These are phyloP conservation scores for Komagataea norvegica DNA, from an alignment of 1,139 yeast species.

Conservation along the genomic window DNA sequence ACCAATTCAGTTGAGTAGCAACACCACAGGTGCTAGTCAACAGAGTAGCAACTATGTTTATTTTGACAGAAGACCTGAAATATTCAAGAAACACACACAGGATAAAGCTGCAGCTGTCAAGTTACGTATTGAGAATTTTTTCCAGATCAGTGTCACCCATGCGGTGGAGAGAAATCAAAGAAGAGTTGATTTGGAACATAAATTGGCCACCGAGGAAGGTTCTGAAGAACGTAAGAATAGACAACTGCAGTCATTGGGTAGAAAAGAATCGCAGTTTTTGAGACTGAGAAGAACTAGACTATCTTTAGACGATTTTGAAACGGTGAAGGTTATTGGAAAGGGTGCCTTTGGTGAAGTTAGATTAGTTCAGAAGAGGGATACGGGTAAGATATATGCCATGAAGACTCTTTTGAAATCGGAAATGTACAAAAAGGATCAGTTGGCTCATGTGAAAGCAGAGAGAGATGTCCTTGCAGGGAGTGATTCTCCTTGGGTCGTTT, in stretches of 20 bases:
- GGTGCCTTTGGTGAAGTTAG: slow-evolving; percentile 88
- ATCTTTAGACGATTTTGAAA: slow-evolving; percentile 67
- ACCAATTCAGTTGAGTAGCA: slow-evolving; percentile 13
- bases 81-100: slow-evolving; percentile 58
- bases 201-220: slow-evolving; percentile 57
- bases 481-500: slow-evolving; percentile 86
- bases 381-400: slow-evolving; percentile 84
- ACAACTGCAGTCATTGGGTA: slow-evolving; percentile 65
- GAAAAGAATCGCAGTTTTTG: slow-evolving; percentile 72
- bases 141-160: slow-evolving; percentile 71
- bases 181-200: slow-evolving; percentile 67
- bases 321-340: slow-evolving; percentile 80
- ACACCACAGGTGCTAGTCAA: slow-evolving; percentile 1
- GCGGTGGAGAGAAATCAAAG: slow-evolving; percentile 81
- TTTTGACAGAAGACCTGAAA: slow-evolving; percentile 84
- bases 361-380: slow-evolving; percentile 74
- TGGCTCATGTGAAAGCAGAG: slow-evolving; percentile 82
- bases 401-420: slow-evolving; percentile 72
- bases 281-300: slow-evolving; percentile 72
- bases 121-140: slow-evolving; percentile 65
- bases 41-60: slow-evolving; percentile 48
- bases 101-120: slow-evolving; percentile 74
- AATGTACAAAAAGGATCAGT: slow-evolving; percentile 79
- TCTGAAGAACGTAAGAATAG: slow-evolving; percentile 73
- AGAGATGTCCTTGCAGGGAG: slow-evolving; percentile 82